phyloP scores from a whole-genome alignment of 306 rosid genomes.

The Castanea sativa region DNA sequence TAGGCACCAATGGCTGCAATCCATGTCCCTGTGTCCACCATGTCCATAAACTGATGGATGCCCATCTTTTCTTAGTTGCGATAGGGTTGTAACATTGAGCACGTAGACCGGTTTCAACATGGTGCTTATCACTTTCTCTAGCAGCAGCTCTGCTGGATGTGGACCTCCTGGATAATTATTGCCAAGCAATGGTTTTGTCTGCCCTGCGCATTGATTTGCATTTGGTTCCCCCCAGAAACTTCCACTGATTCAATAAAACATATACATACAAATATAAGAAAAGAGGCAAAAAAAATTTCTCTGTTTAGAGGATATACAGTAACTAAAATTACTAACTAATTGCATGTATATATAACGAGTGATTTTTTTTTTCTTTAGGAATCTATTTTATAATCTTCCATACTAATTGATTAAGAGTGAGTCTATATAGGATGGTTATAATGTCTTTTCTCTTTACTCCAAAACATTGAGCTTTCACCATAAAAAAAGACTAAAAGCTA shows the following conservation, averaged over 20 bases:
- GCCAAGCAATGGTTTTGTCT: constrained; percentile 37
- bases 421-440: too few species aligned
- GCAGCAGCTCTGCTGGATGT: constrained; percentile 45
- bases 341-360: too few species aligned
- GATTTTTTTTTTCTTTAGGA: not conserved
- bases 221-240: constrained; percentile 42
- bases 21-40: constrained; percentile 53
- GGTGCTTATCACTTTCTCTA: constrained; percentile 45
- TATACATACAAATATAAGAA: not conserved
- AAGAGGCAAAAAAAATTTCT: too few species aligned
- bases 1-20: constrained; percentile 86
- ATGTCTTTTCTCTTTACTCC: too few species aligned
- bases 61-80: constrained; percentile 70
- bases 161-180: constrained; percentile 34
- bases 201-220: constrained; percentile 37
- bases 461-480: too few species aligned
- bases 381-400: not conserved
- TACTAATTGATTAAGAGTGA: not conserved
- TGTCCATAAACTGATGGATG: constrained; percentile 73
- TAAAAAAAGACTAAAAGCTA: too few species aligned
- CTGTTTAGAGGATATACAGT: not conserved
- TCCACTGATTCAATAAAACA: constrained; percentile 29
- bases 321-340: not conserved
- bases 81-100: constrained; percentile 53
- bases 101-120: constrained; percentile 42